These are phyloP conservation scores for Diplodia sapinea DNA, from an alignment of 2,329 filamentous ascomycete species.

Conservation along the genomic window DNA sequence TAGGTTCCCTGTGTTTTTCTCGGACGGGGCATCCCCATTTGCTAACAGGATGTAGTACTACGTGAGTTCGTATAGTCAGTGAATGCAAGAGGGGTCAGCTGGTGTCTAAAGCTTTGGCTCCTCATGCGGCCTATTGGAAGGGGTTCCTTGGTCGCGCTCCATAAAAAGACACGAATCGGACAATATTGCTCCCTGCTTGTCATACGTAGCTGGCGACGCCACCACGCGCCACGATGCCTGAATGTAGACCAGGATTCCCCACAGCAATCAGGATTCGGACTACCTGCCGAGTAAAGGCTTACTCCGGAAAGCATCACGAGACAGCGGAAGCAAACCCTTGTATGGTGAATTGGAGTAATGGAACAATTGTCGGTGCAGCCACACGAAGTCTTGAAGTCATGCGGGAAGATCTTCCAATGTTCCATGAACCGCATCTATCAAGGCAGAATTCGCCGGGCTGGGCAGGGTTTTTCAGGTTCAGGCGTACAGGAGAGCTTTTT, in stretches of 20 bases:
- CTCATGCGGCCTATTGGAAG: constrained; percentile 8
- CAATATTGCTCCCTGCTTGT: constrained; percentile 24
- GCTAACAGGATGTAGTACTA: constrained; percentile 56
- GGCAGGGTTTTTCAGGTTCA: background rate
- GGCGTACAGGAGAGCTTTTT: background rate
- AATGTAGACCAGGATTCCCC: constrained; percentile 26
- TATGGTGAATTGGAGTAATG: background rate
- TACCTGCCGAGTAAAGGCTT: background rate
- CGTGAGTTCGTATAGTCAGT: constrained; percentile 61
- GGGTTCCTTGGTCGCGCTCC: background rate
- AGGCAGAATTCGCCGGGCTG: background rate
- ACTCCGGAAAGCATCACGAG: background rate
- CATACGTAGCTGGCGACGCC: constrained; percentile 11
- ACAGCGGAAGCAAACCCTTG: background rate
- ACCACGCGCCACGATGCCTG: constrained; percentile 8
- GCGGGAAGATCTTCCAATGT: background rate
- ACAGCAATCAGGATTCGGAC: constrained; percentile 6
- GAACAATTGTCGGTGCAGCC: background rate
- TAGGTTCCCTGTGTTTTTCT: constrained; percentile 46
- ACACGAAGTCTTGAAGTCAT: background rate
- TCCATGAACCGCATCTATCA: background rate
- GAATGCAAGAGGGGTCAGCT: constrained; percentile 29
- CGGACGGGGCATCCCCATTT: background rate
- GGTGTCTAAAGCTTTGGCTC: constrained; percentile 12
- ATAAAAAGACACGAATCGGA: constrained; percentile 29